Conservation (phyloP, 2,329 filamentous ascomycete species). For the Microdochium bolleyi region DNA sequence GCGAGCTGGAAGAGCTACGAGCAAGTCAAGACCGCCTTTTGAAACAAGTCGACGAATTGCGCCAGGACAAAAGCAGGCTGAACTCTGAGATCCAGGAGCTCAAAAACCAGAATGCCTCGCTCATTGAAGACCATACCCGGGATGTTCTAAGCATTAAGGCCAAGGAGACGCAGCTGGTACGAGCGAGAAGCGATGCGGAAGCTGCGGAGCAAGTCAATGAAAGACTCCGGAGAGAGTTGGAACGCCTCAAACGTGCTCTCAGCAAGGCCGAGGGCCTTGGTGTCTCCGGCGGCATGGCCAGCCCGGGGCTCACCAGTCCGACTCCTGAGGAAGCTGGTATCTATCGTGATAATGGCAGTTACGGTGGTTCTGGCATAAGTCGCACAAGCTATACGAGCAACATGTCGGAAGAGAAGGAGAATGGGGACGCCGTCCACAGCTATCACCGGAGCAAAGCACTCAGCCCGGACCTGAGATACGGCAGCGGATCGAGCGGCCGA, state of each 20-base stretch:
- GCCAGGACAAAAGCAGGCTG: conserved; percentile 73
- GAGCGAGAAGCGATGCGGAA: conserved; percentile 83
- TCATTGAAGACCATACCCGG: conserved; percentile 95
- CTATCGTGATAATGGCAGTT: conserved; percentile 43
- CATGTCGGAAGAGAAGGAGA: conserved; percentile 72
- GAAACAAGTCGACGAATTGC: conserved; percentile 70
- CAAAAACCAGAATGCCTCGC: conserved; percentile 90
- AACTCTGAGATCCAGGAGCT: conserved; percentile 86
- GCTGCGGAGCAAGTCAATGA: conserved; percentile 81
- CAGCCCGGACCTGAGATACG: conserved; percentile 47
- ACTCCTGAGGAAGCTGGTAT: conserved; percentile 52
- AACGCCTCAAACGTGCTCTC: conserved; percentile 84
- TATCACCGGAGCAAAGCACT: conserved; percentile 41
- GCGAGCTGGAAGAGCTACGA: conserved; percentile 86
- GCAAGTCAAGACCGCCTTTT: conserved; percentile 72
- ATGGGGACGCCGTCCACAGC: conserved; percentile 38
- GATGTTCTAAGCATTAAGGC: conserved; percentile 96
- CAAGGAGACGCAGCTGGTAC: conserved; percentile 93
- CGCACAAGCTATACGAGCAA: conserved; percentile 57
- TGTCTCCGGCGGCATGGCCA: conserved; percentile 26
- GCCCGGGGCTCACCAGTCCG: conserved; percentile 39
- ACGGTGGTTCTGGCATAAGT: conserved; percentile 30
- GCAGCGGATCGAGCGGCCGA: conserved; percentile 46
- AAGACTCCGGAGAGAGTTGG: conserved; percentile 77
- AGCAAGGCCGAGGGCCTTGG: conserved; percentile 49